phyloP scores from a whole-genome alignment of 768 basidiomycete species.

The Tulasnella calospora region DNA sequence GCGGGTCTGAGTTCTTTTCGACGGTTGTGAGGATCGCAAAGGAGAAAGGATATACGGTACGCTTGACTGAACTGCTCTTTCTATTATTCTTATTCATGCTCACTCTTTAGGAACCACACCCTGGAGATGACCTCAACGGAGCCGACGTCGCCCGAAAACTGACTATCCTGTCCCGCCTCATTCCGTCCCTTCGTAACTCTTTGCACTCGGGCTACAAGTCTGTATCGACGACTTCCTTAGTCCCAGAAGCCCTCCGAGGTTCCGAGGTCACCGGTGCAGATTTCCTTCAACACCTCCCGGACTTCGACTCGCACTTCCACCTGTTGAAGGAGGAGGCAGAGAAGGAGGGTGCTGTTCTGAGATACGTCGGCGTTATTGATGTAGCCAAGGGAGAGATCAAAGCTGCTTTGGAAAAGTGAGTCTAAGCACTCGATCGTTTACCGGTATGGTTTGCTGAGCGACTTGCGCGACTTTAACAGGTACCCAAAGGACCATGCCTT shows the following conservation, averaged over 20 bases:
- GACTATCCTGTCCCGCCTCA: constrained; percentile 84
- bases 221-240: constrained; percentile 78
- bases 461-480: constrained; percentile 42
- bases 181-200: constrained; percentile 47
- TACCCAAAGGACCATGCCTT: constrained; percentile 89
- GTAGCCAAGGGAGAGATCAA: constrained; percentile 64
- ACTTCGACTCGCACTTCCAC: constrained; percentile 76
- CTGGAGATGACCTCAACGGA: constrained; percentile 93
- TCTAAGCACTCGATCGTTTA: constrained; percentile 25
- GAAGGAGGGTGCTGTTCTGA: constrained; percentile 73
- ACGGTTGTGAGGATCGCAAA: constrained; percentile 83
- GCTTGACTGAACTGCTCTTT: not conserved
- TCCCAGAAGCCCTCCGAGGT: constrained; percentile 65
- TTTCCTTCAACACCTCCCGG: constrained; percentile 72
- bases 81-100: not conserved
- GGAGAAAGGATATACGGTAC: constrained; percentile 90
- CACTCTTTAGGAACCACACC: constrained; percentile 79
- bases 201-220: constrained; percentile 75
- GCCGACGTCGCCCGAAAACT: constrained; percentile 96
- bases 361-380: constrained; percentile 95
- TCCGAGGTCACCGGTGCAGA: constrained; percentile 56
- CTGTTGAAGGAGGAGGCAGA: constrained; percentile 72
- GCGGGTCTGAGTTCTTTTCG: constrained; percentile 73
- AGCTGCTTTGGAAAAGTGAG: constrained; percentile 85
- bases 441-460: not conserved